Evolutionary conservation across 2,329 filamentous ascomycete genomes (phyloP), one percentile per base, ranked within the genome.

Genomic region (Alternaria brassicae): DNA sequence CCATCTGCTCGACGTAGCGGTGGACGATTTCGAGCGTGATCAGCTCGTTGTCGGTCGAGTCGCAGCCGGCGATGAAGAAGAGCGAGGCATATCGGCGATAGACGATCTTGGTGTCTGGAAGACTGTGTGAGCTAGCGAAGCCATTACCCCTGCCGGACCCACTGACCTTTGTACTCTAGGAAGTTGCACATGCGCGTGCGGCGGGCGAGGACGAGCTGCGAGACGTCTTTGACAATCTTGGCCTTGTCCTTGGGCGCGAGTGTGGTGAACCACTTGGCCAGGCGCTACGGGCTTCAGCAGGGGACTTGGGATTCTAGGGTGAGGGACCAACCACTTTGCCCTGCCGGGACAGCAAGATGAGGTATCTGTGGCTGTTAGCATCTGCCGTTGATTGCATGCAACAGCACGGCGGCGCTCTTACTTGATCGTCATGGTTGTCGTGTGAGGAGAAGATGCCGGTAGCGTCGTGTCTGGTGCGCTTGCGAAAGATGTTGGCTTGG

Each of bases 101-200:
- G 58, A 99, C 94, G 71, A 99, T 93, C 82, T 99, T 99, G 71
- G 91, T 96, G 81, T 99, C 95, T 97, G 76, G 21, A 53, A 54
- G 67, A 58, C 52, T 60, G 63, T 66, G 73, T 78, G 66, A 70
- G 63, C 64, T 63, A 54, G 66, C 58, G 63, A 54, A 62, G 53
- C 48, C 45, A 53, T 48, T 19, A 62, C 54, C 45, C 53, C 58
- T 68, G 60, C 61, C 21, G 42, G 34, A 52, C 58, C 63, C 61
- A 69, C 72, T 62, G 66, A 96, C 94, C 94, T 88, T 99, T 99
- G 81, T 99, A 99, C 79, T 99, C 95, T 61, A 99, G 87, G 81
- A 99, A 99, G 82, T 99, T 99, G 87, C 95, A 99, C 95, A 99
- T 99, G 79, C 95, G 92, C 60, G 95, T 98, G 75, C 95, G 88